Percentiles rank a stretch among this genome's conserved stretches.
Conservation (phyloP, 2,329 filamentous ascomycete species). For the Colletotrichum sansevieriae region DNA sequence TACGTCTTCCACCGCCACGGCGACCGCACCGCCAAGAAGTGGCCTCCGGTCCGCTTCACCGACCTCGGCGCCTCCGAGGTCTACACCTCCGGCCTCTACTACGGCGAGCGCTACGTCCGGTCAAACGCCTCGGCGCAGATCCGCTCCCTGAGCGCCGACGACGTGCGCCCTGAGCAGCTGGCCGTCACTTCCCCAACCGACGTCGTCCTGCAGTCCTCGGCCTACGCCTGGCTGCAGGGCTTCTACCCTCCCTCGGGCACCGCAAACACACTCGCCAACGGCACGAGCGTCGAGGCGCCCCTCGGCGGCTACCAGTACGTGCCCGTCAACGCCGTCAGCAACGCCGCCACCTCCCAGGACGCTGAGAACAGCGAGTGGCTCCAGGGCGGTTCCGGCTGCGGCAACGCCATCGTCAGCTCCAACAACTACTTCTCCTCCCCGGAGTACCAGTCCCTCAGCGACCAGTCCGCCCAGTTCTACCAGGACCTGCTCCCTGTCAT, state of each 20-base stretch:
- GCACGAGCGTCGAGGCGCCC: slow-evolving; percentile 74
- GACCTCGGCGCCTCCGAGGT: slow-evolving; percentile 84
- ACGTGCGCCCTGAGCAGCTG: slow-evolving; percentile 79
- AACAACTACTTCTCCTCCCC: slow-evolving; percentile 65
- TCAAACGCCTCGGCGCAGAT: slow-evolving; percentile 71
- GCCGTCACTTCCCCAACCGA: slow-evolving; percentile 79
- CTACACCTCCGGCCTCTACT: slow-evolving; percentile 79
- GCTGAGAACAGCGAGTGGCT: slow-evolving; percentile 70
- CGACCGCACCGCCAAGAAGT: slow-evolving; percentile 85
- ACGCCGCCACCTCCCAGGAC: slow-evolving; percentile 66
- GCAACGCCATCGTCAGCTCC: slow-evolving; percentile 66
- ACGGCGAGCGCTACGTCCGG: slow-evolving; percentile 80
- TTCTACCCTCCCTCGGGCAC: slow-evolving; percentile 83
- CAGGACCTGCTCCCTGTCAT: slow-evolving; percentile 66
- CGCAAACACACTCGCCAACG: slow-evolving; percentile 77
- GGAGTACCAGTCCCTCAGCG: slow-evolving; percentile 59
- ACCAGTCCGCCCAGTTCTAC: slow-evolving; percentile 72
- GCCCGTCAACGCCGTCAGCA: slow-evolving; percentile 73
- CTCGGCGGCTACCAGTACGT: slow-evolving; percentile 88
- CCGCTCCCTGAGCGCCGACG: slow-evolving; percentile 72
- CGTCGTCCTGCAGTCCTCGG: slow-evolving; percentile 83
- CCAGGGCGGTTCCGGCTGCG: slow-evolving; percentile 69
- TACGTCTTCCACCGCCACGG: slow-evolving; percentile 94
- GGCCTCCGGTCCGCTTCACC: slow-evolving; percentile 79
- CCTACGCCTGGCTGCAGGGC: slow-evolving; percentile 84